Base-by-base conservation (phyloP, 441 rosid genomes). In the Erodium texanum region DNA sequence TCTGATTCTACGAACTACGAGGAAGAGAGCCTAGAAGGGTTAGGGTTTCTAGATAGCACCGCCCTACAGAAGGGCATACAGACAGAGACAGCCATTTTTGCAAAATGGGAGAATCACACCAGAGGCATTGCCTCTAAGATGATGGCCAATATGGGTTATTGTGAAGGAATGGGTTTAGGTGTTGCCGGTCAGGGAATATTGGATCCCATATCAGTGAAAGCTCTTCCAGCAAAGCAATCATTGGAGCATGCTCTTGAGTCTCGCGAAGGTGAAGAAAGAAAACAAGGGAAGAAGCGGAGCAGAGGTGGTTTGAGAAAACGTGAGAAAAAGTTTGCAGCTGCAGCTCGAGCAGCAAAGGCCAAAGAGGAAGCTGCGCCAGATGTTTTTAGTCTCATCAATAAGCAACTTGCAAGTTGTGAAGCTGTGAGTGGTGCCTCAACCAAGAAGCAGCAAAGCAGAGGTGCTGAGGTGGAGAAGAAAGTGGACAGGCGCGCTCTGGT, bases 61-160 rank as follows among this genome's bases (percentile, higher is more conserved):
- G 66, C 80, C 64, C 80, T 71, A 69, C 84, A 73, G 74, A 85
- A 83, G 74, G 97, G 97, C 12, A 64, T 86, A 54, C 99, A 87
- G 76, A 89, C 80, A 15, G 95, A 89, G 20, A 93, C 99, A 11
- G 82, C 82, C 36, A 74, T 87, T 73, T 93, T 90, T 78, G 93
- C 97, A 0, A 89, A 84, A 74, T 93, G 99, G 99, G 99, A 93
- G 84, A 93, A 89, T 74, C 97, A 91, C 84, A 91, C 97, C 0
- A 81, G 98, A 29, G 99, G 97, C 10, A 80, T 92, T 70, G 98
- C 99, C 52, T 94, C 98, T 27, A 92, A 88, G 87, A 85, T 92
- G 97, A 92, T 92, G 99, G 96, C 93, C 24, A 88, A 68, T 77
- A 92, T 94, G 99, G 98, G 98, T 36, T 89, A 89, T 69, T 88